These are phyloP conservation scores for Sporothrix variecibatus DNA, from an alignment of 2,329 filamentous ascomycete genomes.

Conservation along the genomic window DNA sequence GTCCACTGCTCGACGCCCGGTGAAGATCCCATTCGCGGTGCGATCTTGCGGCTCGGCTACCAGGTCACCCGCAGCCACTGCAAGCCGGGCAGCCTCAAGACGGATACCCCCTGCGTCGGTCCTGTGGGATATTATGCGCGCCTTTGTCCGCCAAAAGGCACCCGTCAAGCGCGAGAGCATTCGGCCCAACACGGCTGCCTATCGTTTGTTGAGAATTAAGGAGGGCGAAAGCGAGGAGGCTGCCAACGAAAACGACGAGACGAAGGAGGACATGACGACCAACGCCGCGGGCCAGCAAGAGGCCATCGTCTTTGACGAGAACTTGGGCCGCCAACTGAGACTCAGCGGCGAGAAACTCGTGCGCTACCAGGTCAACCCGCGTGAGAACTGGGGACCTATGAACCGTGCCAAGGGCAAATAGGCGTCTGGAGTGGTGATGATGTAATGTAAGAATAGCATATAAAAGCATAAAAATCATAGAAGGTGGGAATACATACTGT, in stretches of 20 bases:
- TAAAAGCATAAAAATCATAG: neutral
- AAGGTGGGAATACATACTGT: neutral
- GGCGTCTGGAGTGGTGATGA: neutral
- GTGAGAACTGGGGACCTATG: slow-evolving; percentile 93
- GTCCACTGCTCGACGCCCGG: slow-evolving; percentile 78
- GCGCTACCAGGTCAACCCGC: slow-evolving; percentile 86
- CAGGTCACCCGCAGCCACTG: slow-evolving; percentile 83
- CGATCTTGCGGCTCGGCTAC: slow-evolving; percentile 79
- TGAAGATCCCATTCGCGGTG: slow-evolving; percentile 78
- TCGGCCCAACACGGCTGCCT: slow-evolving; percentile 69
- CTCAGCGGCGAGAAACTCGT: slow-evolving; percentile 68
- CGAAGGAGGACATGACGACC: slow-evolving; percentile 22
- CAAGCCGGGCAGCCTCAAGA: slow-evolving; percentile 87
- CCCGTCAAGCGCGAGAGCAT: slow-evolving; percentile 75
- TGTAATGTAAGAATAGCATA: neutral
- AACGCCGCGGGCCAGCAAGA: slow-evolving; percentile 41
- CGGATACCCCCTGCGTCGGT: slow-evolving; percentile 87
- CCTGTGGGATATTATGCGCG: slow-evolving; percentile 90
- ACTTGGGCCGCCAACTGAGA: slow-evolving; percentile 66
- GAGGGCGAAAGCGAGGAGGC: slow-evolving; percentile 17
- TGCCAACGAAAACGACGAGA: slow-evolving; percentile 24
- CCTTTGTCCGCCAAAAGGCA: slow-evolving; percentile 81
- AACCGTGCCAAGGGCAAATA: slow-evolving; percentile 58
- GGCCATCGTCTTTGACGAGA: slow-evolving; percentile 69
- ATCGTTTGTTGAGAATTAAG: slow-evolving; percentile 61